A percentile compares a stretch with the other conserved stretches of the same genome.
Conservation (phyloP, 1,284 basidiomycete species). For the Ustanciosporium gigantosporum region DNA sequence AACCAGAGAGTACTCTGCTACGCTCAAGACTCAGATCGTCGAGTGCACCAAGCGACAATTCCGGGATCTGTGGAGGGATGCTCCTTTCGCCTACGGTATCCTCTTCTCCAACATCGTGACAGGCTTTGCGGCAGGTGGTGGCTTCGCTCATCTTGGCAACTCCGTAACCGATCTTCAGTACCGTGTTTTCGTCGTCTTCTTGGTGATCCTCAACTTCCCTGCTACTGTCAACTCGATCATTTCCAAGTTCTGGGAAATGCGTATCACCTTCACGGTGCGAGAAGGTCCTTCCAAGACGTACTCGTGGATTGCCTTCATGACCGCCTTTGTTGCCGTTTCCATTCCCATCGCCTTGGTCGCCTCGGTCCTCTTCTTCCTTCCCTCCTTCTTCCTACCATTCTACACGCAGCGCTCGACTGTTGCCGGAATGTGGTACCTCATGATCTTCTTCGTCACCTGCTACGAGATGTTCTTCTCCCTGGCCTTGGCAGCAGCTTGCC, state of each 20-base stretch:
- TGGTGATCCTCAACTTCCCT: slow-evolving; percentile 46
- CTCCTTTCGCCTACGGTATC: slow-evolving; percentile 78
- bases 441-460: slow-evolving; percentile 45
- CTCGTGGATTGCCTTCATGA: slow-evolving; percentile 42
- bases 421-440: slow-evolving; percentile 52
- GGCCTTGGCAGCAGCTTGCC: slow-evolving; percentile 50
- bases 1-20: slow-evolving; percentile 67
- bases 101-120: slow-evolving; percentile 64
- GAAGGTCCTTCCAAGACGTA: slow-evolving; percentile 48
- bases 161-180: slow-evolving; percentile 28
- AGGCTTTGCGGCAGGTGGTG: slow-evolving; percentile 51
- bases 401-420: slow-evolving; percentile 29
- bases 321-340: slow-evolving; percentile 38
- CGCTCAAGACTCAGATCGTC: slow-evolving; percentile 66
- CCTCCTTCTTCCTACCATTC: slow-evolving; percentile 52
- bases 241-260: slow-evolving; percentile 47
- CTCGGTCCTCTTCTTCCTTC: slow-evolving; percentile 57
- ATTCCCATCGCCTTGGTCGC: slow-evolving; percentile 48
- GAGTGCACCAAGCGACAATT: slow-evolving; percentile 67
- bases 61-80: slow-evolving; percentile 69
- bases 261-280: slow-evolving; percentile 43
- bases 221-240: slow-evolving; percentile 48
- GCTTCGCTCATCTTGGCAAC: slow-evolving; percentile 33
- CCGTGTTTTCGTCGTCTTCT: slow-evolving; percentile 30
- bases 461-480: slow-evolving; percentile 54